Conservation (phyloP, 805 yeast species). For the Lachancea quebecensis region DNA sequence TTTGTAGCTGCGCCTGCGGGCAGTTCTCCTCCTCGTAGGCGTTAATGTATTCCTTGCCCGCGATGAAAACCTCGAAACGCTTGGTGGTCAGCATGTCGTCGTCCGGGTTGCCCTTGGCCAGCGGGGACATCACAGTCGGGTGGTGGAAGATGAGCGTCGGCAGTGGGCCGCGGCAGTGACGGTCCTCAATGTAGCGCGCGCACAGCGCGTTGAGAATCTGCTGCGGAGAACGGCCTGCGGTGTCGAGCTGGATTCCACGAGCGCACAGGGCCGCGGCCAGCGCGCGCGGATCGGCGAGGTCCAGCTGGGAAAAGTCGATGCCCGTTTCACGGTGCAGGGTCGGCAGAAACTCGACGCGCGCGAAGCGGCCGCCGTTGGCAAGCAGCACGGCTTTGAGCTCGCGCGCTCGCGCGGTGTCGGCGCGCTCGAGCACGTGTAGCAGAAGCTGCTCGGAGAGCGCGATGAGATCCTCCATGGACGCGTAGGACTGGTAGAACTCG, state of each 20-base stretch:
- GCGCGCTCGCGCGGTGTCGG: conserved; percentile 15
- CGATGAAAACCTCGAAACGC: conserved; percentile 79
- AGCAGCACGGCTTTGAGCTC: conserved; percentile 11
- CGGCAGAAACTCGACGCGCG: conserved; percentile 28
- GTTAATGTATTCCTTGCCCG: conserved; percentile 76
- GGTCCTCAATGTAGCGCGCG: conserved; percentile 55
- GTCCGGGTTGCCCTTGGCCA: conserved; percentile 59
- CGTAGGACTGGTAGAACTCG: conserved; percentile 77
- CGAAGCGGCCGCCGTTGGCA: conserved; percentile 21
- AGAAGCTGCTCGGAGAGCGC: conserved; percentile 54
- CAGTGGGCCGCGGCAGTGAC: conserved; percentile 34
- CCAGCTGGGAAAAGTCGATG: conserved; percentile 22
- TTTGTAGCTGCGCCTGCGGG: conserved; percentile 61
- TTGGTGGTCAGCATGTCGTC: conserved; percentile 40
- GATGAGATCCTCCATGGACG: conserved; percentile 62
- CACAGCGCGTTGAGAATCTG: conserved; percentile 61
- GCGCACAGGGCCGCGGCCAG: conserved; percentile 1
- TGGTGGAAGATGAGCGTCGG: conserved; percentile 80
- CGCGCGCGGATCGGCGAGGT: conserved; percentile 26
- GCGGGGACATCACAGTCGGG: conserved; percentile 79
- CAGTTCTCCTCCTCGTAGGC: conserved; percentile 96
- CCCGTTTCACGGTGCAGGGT: conserved; percentile 22
- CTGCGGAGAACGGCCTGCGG: conserved; percentile 42
- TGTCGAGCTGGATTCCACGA: conserved; percentile 19
- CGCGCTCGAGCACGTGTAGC: conserved; percentile 31